phyloP scores from a whole-genome alignment of 2,329 filamentous ascomycete genomes.

The Alternaria infectoria region DNA sequence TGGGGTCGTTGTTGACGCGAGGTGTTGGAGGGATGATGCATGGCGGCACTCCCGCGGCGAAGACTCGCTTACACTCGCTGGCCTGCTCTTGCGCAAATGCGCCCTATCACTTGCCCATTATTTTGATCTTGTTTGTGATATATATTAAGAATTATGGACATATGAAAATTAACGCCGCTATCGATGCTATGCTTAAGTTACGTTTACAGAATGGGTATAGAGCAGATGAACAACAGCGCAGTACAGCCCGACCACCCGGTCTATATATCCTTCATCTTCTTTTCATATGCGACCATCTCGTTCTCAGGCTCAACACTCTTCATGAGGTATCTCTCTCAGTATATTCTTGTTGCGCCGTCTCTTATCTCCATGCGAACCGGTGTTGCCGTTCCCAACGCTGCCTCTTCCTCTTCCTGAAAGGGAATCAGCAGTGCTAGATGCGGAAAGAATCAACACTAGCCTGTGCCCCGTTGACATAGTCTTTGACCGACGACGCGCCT shows the following conservation, averaged over 20 bases:
- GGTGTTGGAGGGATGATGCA: slow-evolving; percentile 1
- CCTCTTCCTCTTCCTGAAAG: background rate
- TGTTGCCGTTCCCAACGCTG: background rate
- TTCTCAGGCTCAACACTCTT: background rate
- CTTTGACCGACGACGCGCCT: slow-evolving; percentile 12
- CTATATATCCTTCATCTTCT: background rate
- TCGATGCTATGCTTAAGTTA: background rate
- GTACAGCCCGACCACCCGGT: slow-evolving; percentile 4
- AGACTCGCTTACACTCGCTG: slow-evolving; percentile 22
- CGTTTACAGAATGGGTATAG: slow-evolving; percentile 21
- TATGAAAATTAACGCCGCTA: background rate
- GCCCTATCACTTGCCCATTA: background rate
- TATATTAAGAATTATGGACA: background rate
- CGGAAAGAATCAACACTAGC: slow-evolving; percentile 23
- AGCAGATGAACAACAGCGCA: slow-evolving; percentile 17
- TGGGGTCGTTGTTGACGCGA: slow-evolving; percentile 1
- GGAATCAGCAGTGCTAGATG: slow-evolving; percentile 10
- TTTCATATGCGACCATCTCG: background rate
- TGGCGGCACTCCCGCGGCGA: slow-evolving; percentile 21
- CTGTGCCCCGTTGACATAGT: slow-evolving; percentile 9
- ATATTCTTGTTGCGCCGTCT: background rate
- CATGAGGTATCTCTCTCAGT: background rate
- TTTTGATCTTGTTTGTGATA: background rate
- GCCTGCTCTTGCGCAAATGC: background rate
- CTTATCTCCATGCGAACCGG: background rate